A percentile compares a stretch with the other conserved stretches of the same genome.
These are phyloP conservation scores for Ustilago shanxiensis DNA, from an alignment of 1,284 basidiomycete genomes.

Conservation along the genomic window DNA sequence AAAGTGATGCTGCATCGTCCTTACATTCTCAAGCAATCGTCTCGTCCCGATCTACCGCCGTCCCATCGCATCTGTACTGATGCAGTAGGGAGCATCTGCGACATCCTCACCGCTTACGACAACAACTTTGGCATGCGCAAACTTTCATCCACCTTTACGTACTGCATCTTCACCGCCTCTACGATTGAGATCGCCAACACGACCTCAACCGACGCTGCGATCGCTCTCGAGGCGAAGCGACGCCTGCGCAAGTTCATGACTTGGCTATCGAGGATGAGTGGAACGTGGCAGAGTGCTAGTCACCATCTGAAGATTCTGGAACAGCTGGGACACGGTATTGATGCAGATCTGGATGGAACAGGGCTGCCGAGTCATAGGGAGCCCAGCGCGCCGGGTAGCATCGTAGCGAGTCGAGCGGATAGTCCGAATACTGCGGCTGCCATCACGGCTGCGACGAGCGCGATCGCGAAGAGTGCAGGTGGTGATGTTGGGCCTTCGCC, in stretches of 20 bases:
- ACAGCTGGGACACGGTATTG: slow-evolving; percentile 49
- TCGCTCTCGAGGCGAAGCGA: slow-evolving; percentile 51
- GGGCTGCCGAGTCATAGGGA: slow-evolving; percentile 39
- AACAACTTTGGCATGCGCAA: slow-evolving; percentile 55
- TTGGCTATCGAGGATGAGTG: slow-evolving; percentile 50
- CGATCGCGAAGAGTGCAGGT: slow-evolving; percentile 9
- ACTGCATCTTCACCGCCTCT: slow-evolving; percentile 58
- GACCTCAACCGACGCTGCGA: slow-evolving; percentile 44
- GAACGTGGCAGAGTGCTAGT: slow-evolving; percentile 43
- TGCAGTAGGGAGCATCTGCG: slow-evolving; percentile 47
- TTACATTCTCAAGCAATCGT: slow-evolving; percentile 56
- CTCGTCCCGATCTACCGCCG: slow-evolving; percentile 37
- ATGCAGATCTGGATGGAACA: slow-evolving; percentile 52
- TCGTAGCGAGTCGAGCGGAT: slow-evolving; percentile 20
- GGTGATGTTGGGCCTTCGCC: slow-evolving; percentile 10
- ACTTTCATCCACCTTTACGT: slow-evolving; percentile 52
- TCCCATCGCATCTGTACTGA: slow-evolving; percentile 59
- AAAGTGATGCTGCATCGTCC: slow-evolving; percentile 56
- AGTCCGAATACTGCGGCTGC: slow-evolving; percentile 25
- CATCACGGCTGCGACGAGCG: not conserved
- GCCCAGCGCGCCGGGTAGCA: slow-evolving; percentile 12
- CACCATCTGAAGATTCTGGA: slow-evolving; percentile 56
- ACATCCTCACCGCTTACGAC: slow-evolving; percentile 52
- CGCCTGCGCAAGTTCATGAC: slow-evolving; percentile 51
- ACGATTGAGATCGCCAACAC: slow-evolving; percentile 63